Base-by-base conservation (phyloP, 805 yeast genomes). In the Metschnikowia peoriensis region DNA sequence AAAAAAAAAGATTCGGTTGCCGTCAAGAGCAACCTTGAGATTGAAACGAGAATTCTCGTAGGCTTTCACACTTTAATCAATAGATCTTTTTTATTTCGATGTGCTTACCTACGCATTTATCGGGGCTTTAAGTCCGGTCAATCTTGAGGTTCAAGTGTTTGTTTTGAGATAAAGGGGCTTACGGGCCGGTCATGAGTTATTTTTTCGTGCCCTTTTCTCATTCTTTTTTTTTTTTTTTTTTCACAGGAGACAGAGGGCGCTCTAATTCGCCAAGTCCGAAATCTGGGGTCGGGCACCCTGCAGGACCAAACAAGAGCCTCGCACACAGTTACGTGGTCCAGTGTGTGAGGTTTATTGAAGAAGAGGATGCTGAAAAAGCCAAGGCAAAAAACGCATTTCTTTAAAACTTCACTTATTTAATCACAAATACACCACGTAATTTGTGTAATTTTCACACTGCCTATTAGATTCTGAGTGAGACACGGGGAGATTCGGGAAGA, bases 221-320 rank as follows among this genome's bases (percentile, higher is more conserved):
- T 35, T 17, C 8, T 15, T 8, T 17, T 27, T 14, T n/a, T 35
- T 17, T 12, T 15, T 8, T 17, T 7, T n/a, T 41, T 54, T 51
- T 46, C 50, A 46, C 46, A 49, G 47, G 56, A 51, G 48, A 50
- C 29, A 49, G 53, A 49, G 53, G 58, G 47, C 56, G 47, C 53
- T 59, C 59, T 52, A 45, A 59, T 59, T 54, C 56, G 61, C 57
- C 63, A 56, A 59, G 50, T 59, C 63, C 63, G 63, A 59, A 59
- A 59, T 59, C 63, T 59, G 63, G 63, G 63, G 63, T 59, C 56
- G 45, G 37, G n/a, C 37, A 7, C 14, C 38, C 41, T 59, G 55
- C 59, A 58, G 59, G 49, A 35, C 41, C 37, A 38, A 15, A 40
- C 38, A 49, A 40, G 22, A 38, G 42, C 46, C 49, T 28, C 43